Conservation (phyloP, 176 grass and related monocot species). For the Carex parvula region DNA sequence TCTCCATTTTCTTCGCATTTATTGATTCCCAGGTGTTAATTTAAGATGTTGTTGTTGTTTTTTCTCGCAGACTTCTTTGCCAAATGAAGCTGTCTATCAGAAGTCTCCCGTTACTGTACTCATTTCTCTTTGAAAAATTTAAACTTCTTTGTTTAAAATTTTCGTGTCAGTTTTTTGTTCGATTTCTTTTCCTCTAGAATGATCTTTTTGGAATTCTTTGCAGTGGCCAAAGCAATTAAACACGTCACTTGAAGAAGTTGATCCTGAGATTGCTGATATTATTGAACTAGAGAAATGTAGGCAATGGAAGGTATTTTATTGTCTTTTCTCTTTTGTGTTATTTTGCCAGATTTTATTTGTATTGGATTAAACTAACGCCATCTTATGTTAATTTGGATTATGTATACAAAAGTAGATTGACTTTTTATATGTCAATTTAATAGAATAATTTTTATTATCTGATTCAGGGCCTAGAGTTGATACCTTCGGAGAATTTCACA, state of each 20-base stretch:
- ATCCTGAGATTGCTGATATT: conserved; percentile 80
- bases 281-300: conserved; percentile 95
- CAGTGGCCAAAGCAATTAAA: conserved; percentile 96
- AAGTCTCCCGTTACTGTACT: conserved; percentile 38
- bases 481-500: conserved; percentile 98
- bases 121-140: not conserved
- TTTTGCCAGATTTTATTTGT: conserved; percentile 11
- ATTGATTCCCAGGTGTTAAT: not conserved
- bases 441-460: not conserved
- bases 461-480: conserved; percentile 86
- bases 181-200: not conserved
- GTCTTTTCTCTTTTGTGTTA: not conserved
- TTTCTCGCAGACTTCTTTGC: conserved; percentile 33
- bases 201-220: not conserved
- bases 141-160: not conserved
- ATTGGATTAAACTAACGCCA: not conserved
- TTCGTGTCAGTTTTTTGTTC: not conserved
- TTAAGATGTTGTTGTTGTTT: not conserved
- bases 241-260: conserved; percentile 69
- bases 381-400: not conserved
- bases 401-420: no score
- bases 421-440: not conserved
- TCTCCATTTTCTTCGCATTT: not conserved
- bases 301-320: conserved; percentile 82
- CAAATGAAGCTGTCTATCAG: conserved; percentile 31